phyloP scores from a whole-genome alignment of 169 alveolate species.

The Plasmodium vivax region DNA sequence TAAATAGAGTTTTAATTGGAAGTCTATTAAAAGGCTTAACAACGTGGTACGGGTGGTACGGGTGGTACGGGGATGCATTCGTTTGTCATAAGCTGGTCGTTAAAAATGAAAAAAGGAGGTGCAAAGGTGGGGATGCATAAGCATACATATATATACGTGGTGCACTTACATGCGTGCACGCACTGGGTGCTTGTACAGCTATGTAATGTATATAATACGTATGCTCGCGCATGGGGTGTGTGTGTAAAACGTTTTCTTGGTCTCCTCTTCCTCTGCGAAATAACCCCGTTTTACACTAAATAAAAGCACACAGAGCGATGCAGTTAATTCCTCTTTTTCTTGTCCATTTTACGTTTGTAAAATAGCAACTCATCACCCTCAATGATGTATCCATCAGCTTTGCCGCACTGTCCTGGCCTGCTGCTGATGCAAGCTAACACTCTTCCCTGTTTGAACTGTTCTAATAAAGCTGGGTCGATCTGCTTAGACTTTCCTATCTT shows the following conservation, averaged over 20 bases:
- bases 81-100: slow-evolving; percentile 13
- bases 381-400: slow-evolving; percentile 97
- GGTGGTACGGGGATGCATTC: background rate
- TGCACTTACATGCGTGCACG: background rate
- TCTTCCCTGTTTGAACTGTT: slow-evolving; percentile 96
- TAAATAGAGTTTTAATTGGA: slow-evolving; percentile 10
- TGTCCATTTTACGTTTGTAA: slow-evolving; percentile 97
- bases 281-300: background rate
- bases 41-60: background rate
- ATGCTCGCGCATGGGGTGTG: background rate
- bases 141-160: background rate
- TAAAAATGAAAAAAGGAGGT: slow-evolving; percentile 28
- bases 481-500: slow-evolving; percentile 84
- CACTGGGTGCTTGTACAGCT: background rate
- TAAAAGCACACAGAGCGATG: background rate
- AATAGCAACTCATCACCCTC: slow-evolving; percentile 98
- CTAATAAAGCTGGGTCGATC: slow-evolving; percentile 92
- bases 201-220: background rate
- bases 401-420: slow-evolving; percentile 98
- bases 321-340: slow-evolving; percentile 91
- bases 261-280: background rate
- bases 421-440: slow-evolving; percentile 97
- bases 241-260: background rate
- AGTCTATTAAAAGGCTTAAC: slow-evolving; percentile 31
- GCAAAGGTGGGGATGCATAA: background rate